Percentiles rank a stretch among this genome's conserved stretches.
Evolutionary conservation across 2,329 filamentous ascomycete genomes (phyloP).

Genomic region (Sporothrix globosa): DNA sequence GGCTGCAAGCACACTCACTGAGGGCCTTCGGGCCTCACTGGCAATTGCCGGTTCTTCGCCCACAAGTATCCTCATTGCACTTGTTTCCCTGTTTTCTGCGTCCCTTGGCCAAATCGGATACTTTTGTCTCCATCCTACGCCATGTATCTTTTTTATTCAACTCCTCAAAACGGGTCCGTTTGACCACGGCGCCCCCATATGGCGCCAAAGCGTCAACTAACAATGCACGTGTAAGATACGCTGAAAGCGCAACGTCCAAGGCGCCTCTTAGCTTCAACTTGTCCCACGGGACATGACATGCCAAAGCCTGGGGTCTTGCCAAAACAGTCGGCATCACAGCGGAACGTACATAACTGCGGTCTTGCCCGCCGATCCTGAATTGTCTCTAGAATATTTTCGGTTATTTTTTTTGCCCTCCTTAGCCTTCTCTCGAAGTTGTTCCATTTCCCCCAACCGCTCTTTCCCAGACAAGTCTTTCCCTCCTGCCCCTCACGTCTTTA

Average conservation of each 20-base stretch:
- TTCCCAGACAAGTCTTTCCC: neutral
- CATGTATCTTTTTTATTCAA: conserved; percentile 23
- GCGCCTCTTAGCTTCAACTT: neutral
- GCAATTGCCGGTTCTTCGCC: neutral
- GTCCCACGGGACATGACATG: conserved; percentile 1
- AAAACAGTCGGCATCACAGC: conserved; percentile 6
- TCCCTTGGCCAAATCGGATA: neutral
- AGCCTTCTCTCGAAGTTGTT: neutral
- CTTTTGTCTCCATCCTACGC: neutral
- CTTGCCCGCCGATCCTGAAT: conserved; percentile 6
- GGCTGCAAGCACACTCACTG: neutral
- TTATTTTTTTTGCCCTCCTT: neutral
- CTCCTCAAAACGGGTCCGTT: neutral
- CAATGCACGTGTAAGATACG: conserved; percentile 2
- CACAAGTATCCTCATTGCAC: conserved; percentile 5
- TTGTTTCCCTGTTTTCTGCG: conserved; percentile 19
- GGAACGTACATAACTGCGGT: conserved; percentile 11
- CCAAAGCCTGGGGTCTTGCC: neutral
- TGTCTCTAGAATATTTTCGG: neutral
- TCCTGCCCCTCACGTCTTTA: neutral
- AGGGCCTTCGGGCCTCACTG: neutral
- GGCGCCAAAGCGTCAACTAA: neutral
- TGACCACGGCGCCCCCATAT: neutral
- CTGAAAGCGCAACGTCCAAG: neutral
- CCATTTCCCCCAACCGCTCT: neutral